These are phyloP conservation scores for Aureobasidium lini DNA, from an alignment of 2,329 filamentous ascomycete species.

Conservation along the genomic window DNA sequence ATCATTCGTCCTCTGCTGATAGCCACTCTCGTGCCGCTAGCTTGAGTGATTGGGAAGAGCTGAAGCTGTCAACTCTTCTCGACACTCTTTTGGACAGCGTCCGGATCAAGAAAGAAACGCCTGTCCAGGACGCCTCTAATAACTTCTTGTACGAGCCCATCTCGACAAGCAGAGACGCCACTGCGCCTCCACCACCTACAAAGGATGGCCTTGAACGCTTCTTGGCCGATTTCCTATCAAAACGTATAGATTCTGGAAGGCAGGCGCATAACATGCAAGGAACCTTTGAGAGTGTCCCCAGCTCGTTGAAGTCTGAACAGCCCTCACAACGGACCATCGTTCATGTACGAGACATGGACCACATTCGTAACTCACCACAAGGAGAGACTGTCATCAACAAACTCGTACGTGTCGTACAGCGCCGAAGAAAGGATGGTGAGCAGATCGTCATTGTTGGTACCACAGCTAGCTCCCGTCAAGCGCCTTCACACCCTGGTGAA, in stretches of 20 bases:
- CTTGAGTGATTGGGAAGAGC: slow-evolving; percentile 22
- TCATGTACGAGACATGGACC: slow-evolving; percentile 68
- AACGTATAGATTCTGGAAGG: slow-evolving; percentile 8
- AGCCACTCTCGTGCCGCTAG: background rate
- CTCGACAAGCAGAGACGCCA: background rate
- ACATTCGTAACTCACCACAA: slow-evolving; percentile 62
- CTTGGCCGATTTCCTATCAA: slow-evolving; percentile 9
- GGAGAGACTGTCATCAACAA: slow-evolving; percentile 62
- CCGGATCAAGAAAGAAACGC: slow-evolving; percentile 16
- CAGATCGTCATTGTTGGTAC: slow-evolving; percentile 75
- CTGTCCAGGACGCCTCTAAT: background rate
- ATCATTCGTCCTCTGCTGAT: background rate
- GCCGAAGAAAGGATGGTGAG: slow-evolving; percentile 62
- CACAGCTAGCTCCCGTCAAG: slow-evolving; percentile 38
- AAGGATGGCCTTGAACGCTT: background rate
- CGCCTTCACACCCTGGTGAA: slow-evolving; percentile 15
- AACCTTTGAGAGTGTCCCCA: slow-evolving; percentile 1
- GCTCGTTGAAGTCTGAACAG: background rate
- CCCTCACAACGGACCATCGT: slow-evolving; percentile 48
- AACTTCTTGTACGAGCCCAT: background rate
- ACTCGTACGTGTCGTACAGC: slow-evolving; percentile 64
- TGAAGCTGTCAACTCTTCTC: slow-evolving; percentile 24
- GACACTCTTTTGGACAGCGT: slow-evolving; percentile 26
- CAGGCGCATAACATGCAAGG: slow-evolving; percentile 8
- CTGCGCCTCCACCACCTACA: background rate